Percentiles rank a stretch among this genome's conserved stretches.
phyloP scores from a whole-genome alignment of 148 eudicot genomes.

The Arctostaphylos glauca region DNA sequence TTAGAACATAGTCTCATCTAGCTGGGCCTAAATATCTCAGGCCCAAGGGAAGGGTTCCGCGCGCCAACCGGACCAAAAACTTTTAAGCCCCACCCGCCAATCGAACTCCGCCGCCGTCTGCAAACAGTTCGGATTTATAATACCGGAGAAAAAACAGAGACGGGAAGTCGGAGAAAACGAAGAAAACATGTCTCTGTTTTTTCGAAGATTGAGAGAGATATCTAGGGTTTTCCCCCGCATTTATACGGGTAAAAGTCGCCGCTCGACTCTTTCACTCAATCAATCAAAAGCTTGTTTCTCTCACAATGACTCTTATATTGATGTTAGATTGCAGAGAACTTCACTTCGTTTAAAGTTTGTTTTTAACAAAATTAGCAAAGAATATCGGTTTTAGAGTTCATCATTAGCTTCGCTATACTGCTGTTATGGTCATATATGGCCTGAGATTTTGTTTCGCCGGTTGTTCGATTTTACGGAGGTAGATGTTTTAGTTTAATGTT shows the following conservation, averaged over 20 bases:
- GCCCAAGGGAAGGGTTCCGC: neutral
- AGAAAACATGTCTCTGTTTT: neutral
- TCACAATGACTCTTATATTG: neutral
- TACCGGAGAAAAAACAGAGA: neutral
- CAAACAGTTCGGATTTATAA: neutral
- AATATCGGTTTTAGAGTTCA: too few relatives aligned
- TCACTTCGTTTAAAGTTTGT: neutral
- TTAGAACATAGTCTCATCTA: neutral
- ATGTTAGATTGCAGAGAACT: neutral
- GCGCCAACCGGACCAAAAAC: neutral
- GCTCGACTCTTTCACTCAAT: neutral
- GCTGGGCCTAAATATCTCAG: neutral
- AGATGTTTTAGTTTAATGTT: neutral
- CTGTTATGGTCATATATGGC: too few relatives aligned
- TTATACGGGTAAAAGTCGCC: slow-evolving; percentile 24
- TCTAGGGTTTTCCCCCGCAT: slow-evolving; percentile 22
- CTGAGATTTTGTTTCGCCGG: neutral
- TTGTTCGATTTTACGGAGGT: neutral
- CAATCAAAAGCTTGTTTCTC: neutral
- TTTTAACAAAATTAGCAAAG: too few relatives aligned
- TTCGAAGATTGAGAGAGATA: slow-evolving; percentile 28
- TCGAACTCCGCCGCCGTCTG: neutral
- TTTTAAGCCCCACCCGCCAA: slow-evolving; percentile 12
- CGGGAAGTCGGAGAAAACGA: neutral
- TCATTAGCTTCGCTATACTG: too few relatives aligned